Percentiles rank a stretch among this genome's conserved stretches.
Conservation (phyloP, 139 green algal genomes). For the Chlorella sp. region DNA sequence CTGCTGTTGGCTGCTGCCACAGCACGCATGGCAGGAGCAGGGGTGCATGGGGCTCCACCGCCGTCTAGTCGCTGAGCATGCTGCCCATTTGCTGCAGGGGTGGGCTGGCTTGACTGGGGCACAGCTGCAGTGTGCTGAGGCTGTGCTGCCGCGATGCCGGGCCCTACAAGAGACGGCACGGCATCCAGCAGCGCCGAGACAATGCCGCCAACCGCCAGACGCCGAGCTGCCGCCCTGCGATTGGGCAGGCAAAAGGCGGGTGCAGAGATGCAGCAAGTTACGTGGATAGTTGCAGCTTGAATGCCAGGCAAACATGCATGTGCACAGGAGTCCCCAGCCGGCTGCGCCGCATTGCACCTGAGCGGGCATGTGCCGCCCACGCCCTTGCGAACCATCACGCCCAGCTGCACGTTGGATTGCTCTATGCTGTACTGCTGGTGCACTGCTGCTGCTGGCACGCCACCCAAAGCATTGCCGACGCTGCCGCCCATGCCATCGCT, state of each 20-base stretch:
- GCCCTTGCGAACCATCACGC: constrained; percentile 61
- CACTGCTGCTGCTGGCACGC: background rate
- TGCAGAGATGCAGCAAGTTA: too few species aligned
- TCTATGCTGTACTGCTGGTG: background rate
- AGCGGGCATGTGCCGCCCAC: constrained; percentile 73
- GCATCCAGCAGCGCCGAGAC: constrained; percentile 43
- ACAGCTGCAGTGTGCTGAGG: too few species aligned
- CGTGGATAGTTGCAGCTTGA: too few species aligned
- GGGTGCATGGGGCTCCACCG: too few species aligned
- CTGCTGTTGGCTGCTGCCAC: background rate
- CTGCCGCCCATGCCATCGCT: background rate
- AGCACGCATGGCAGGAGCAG: too few species aligned
- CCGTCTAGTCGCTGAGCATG: too few species aligned
- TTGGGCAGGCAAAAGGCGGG: too few species aligned
- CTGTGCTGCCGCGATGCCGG: background rate
- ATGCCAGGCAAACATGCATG: background rate
- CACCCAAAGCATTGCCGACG: background rate
- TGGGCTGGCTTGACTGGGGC: too few species aligned
- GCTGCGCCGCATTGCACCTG: background rate
- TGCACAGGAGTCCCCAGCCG: too few species aligned
- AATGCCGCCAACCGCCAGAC: constrained; percentile 33
- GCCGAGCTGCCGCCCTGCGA: constrained; percentile 48
- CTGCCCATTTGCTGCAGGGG: too few species aligned
- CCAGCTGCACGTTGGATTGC: constrained; percentile 53
- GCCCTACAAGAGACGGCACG: background rate